These are phyloP conservation scores for Cytidiella melzeri DNA, from an alignment of 768 basidiomycete genomes.

Conservation along the genomic window DNA sequence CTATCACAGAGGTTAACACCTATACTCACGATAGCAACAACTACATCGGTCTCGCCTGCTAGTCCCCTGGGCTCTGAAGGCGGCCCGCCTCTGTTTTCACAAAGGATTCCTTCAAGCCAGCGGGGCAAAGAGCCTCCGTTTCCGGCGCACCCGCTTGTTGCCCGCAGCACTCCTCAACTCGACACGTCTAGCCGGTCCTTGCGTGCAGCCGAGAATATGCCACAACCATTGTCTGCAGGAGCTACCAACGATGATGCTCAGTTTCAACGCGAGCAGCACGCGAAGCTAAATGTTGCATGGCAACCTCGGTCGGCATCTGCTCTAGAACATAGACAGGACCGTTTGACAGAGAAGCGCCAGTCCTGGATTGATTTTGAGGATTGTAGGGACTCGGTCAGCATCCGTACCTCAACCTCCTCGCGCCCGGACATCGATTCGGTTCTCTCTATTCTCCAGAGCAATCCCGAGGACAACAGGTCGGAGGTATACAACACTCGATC, in stretches of 20 bases:
- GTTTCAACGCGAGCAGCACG: background rate
- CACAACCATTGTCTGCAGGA: background rate
- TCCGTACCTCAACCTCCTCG: background rate
- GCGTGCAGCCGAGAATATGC: conserved; percentile 6
- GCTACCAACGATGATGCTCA: conserved; percentile 4
- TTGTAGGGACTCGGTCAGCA: background rate
- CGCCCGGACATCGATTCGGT: background rate
- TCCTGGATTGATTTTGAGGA: background rate
- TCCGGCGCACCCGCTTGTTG: conserved; percentile 38
- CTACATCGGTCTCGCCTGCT: background rate
- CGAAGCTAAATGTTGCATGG: conserved; percentile 17
- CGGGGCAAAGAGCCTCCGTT: conserved; percentile 48
- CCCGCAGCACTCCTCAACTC: conserved; percentile 14
- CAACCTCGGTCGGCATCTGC: conserved; percentile 20
- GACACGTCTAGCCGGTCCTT: conserved; percentile 24
- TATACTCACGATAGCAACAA: background rate
- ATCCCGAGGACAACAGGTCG: background rate
- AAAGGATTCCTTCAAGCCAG: conserved; percentile 16
- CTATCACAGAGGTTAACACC: background rate
- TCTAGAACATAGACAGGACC: conserved; percentile 8
- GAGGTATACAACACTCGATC: background rate
- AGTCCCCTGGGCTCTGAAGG: background rate
- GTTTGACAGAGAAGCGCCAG: background rate
- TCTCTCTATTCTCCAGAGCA: background rate
- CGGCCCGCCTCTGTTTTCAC: background rate